phyloP scores from a whole-genome alignment of 73 alveolate genomes.

The Paramecium caudatum region DNA sequence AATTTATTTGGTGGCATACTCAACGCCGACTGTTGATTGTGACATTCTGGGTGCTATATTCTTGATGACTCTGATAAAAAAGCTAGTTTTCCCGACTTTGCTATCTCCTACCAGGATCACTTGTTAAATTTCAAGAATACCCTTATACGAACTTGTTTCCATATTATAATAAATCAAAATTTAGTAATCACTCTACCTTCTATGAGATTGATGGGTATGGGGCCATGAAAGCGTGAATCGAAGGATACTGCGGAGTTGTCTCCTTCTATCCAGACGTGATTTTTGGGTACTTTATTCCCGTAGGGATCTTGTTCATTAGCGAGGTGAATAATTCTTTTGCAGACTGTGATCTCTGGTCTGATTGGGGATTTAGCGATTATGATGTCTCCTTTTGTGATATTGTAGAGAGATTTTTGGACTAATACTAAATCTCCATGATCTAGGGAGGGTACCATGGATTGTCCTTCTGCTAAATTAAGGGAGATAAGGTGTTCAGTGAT shows the following conservation, averaged over 20 bases:
- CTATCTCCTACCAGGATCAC: conserved; percentile 88
- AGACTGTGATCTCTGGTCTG: conserved; percentile 26
- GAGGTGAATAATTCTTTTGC: background rate
- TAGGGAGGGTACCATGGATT: conserved; percentile 70
- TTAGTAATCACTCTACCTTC: background rate
- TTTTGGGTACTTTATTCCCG: conserved; percentile 1
- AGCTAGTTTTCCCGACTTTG: conserved; percentile 89
- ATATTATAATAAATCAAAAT: background rate
- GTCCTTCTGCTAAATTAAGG: conserved; percentile 65
- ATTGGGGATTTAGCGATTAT: conserved; percentile 73
- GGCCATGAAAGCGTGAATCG: conserved; percentile 37
- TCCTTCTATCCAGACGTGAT: conserved; percentile 28
- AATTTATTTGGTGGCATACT: conserved; percentile 57
- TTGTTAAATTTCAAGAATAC: background rate
- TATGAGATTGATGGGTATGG: background rate
- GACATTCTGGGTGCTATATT: conserved; percentile 30
- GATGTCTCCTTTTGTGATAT: conserved; percentile 62
- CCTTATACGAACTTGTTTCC: background rate
- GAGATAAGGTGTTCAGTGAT: conserved; percentile 10
- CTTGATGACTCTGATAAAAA: conserved; percentile 67
- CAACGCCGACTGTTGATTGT: conserved; percentile 72
- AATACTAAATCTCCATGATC: conserved; percentile 42
- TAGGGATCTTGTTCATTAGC: background rate
- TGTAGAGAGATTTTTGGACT: conserved; percentile 5
- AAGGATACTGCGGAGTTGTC: background rate